A percentile compares a stretch with the other conserved stretches of the same genome.
These are phyloP conservation scores for Botrytis fabae DNA, from an alignment of 2,329 filamentous ascomycete genomes.

Conservation along the genomic window DNA sequence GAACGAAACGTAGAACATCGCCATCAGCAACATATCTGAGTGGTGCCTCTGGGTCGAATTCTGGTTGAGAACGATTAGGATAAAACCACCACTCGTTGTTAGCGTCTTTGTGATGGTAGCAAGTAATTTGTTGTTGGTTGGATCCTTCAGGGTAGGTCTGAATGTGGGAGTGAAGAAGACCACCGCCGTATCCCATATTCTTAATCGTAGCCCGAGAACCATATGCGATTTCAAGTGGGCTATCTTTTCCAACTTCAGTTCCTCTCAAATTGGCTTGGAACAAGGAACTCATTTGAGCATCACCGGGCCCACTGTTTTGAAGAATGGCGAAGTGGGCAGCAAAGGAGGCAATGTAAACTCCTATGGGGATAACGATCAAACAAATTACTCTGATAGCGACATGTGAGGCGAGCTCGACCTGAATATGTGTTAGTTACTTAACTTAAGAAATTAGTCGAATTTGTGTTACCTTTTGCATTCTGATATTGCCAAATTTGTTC, in stretches of 20 bases:
- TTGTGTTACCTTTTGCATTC: slow-evolving; percentile 73
- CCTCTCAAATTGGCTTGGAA: slow-evolving; percentile 97
- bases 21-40: slow-evolving; percentile 75
- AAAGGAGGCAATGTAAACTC: slow-evolving; percentile 95
- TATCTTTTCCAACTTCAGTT: slow-evolving; percentile 91
- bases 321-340: slow-evolving; percentile 92
- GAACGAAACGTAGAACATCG: slow-evolving; percentile 80
- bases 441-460: background rate
- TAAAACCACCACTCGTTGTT: slow-evolving; percentile 99
- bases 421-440: slow-evolving; percentile 32
- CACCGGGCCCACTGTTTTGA: slow-evolving; percentile 89
- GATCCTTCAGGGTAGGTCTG: slow-evolving; percentile 96
- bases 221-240: slow-evolving; percentile 85
- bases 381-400: slow-evolving; percentile 77
- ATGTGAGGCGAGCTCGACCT: slow-evolving; percentile 71
- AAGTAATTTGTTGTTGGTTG: slow-evolving; percentile 92
- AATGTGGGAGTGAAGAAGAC: slow-evolving; percentile 92
- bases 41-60: slow-evolving; percentile 71
- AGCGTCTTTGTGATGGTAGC: slow-evolving; percentile 98
- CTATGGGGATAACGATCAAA: slow-evolving; percentile 82
- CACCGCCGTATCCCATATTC: slow-evolving; percentile 99
- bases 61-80: slow-evolving; percentile 76
- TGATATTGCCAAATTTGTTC: slow-evolving; percentile 94
- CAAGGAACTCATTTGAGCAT: slow-evolving; percentile 99
- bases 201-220: slow-evolving; percentile 92